phyloP scores from a whole-genome alignment of 2,329 filamentous ascomycete species.

The Fusarium sp. region DNA sequence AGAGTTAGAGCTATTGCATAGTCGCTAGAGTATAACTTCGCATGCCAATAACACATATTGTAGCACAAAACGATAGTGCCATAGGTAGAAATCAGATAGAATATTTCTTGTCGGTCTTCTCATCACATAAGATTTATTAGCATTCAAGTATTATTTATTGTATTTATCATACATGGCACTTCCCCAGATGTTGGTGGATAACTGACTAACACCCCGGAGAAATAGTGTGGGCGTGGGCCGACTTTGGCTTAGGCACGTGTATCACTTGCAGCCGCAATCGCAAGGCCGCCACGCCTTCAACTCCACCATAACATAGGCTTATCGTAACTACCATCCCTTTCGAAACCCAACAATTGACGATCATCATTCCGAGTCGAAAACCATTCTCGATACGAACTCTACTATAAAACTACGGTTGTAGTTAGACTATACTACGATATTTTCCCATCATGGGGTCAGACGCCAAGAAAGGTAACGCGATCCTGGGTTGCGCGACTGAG shows the following conservation, averaged over 20 bases:
- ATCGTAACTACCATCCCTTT: constrained; percentile 33
- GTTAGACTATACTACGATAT: neutral
- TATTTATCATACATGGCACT: constrained; percentile 6
- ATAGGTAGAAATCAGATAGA: too few species aligned
- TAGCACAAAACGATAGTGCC: too few species aligned
- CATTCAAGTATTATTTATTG: neutral
- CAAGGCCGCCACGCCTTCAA: constrained; percentile 38
- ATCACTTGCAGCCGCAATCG: constrained; percentile 38
- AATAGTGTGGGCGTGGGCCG: constrained; percentile 40
- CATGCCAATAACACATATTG: too few species aligned
- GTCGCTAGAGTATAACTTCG: too few species aligned
- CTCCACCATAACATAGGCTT: constrained; percentile 41
- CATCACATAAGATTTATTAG: neutral
- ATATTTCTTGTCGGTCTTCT: too few species aligned
- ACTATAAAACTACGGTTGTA: neutral
- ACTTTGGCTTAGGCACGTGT: constrained; percentile 42
- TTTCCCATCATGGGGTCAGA: constrained; percentile 43
- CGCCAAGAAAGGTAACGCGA: constrained; percentile 53
- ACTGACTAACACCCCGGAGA: constrained; percentile 31
- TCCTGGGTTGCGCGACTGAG: constrained; percentile 22
- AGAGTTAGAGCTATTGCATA: too few species aligned
- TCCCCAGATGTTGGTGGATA: constrained; percentile 27
- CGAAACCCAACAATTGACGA: constrained; percentile 9
- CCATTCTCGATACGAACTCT: neutral
- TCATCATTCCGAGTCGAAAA: constrained; percentile 16